Percentiles rank a stretch among this genome's conserved stretches.
Conservation (phyloP, 1,284 basidiomycete species). For the Heliocybe sulcata region DNA sequence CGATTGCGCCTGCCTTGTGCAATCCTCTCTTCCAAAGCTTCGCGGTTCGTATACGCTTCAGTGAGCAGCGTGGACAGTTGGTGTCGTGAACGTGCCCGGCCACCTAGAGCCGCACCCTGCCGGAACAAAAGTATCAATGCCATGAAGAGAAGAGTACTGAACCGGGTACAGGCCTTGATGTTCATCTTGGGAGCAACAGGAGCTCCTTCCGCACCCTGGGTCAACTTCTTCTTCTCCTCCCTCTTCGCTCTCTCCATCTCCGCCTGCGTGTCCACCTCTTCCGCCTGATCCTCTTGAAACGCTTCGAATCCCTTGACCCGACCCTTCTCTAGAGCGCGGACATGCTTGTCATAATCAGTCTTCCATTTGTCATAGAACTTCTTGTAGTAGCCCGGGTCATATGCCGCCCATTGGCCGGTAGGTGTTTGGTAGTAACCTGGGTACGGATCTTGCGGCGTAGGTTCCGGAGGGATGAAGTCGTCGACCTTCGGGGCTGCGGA, state of each 20-base stretch:
- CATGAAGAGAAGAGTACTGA: constrained; percentile 3
- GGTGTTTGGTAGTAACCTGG: constrained; percentile 87
- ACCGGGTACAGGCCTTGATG: constrained; percentile 43
- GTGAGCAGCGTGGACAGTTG: constrained; percentile 70
- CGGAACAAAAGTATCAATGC: background rate
- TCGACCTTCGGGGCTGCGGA: constrained; percentile 65
- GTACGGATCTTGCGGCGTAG: constrained; percentile 70
- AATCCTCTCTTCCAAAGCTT: constrained; percentile 71
- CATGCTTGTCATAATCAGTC: constrained; percentile 58
- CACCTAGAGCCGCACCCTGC: constrained; percentile 61
- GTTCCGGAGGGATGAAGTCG: constrained; percentile 70
- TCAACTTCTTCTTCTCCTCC: constrained; percentile 69
- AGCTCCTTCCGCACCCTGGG: constrained; percentile 43
- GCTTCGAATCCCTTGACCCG: constrained; percentile 59
- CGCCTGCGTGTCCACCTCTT: constrained; percentile 58
- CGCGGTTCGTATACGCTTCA: constrained; percentile 74
- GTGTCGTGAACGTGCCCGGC: constrained; percentile 64
- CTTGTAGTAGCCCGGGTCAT: constrained; percentile 73
- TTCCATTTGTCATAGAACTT: constrained; percentile 69
- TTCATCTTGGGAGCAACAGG: constrained; percentile 67
- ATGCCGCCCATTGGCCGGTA: constrained; percentile 71
- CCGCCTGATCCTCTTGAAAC: constrained; percentile 40
- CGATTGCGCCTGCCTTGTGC: constrained; percentile 73
- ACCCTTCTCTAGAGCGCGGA: constrained; percentile 64
- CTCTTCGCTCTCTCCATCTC: constrained; percentile 72